phyloP scores from a whole-genome alignment of 345 rosid species.

The Bruguiera gymnorhiza region DNA sequence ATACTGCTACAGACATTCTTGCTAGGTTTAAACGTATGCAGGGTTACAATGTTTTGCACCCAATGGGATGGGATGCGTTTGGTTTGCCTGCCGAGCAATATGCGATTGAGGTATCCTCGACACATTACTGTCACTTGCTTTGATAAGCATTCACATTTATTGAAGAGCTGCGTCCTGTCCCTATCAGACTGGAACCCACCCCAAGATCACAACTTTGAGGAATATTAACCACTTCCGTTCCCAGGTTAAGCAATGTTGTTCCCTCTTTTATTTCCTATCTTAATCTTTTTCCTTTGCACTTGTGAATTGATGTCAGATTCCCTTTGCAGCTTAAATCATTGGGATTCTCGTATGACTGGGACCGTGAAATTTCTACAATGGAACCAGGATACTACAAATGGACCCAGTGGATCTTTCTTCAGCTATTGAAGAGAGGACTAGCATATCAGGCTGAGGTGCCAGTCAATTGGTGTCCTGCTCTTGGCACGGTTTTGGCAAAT shows the following conservation, averaged over 20 bases:
- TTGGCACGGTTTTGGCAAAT: slow-evolving; percentile 97
- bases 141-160: slow-evolving; percentile 11
- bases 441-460: slow-evolving; percentile 99
- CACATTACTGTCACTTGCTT: not conserved
- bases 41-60: slow-evolving; percentile 91
- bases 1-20: slow-evolving; percentile 89
- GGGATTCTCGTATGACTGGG: slow-evolving; percentile 97
- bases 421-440: slow-evolving; percentile 86
- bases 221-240: slow-evolving; percentile 72
- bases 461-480: slow-evolving; percentile 99
- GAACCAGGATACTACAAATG: slow-evolving; percentile 89
- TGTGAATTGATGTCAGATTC: slow-evolving; percentile 18
- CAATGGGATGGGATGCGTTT: slow-evolving; percentile 99
- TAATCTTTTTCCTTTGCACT: not conserved
- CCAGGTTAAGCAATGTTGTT: slow-evolving; percentile 52
- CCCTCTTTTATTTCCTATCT: not conserved
- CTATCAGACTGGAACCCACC: slow-evolving; percentile 89
- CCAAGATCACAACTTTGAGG: slow-evolving; percentile 77
- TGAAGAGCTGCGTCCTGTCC: slow-evolving; percentile 17
- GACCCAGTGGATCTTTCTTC: slow-evolving; percentile 99
- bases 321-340: slow-evolving; percentile 74
- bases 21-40: slow-evolving; percentile 90
- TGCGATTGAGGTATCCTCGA: slow-evolving; percentile 70
- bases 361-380: slow-evolving; percentile 87
- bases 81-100: slow-evolving; percentile 98